Evolutionary conservation across 75 land plant genomes (phyloP), one percentile per base, ranked within the genome.

Genomic region (Pseudotsuga menziesii): DNA sequence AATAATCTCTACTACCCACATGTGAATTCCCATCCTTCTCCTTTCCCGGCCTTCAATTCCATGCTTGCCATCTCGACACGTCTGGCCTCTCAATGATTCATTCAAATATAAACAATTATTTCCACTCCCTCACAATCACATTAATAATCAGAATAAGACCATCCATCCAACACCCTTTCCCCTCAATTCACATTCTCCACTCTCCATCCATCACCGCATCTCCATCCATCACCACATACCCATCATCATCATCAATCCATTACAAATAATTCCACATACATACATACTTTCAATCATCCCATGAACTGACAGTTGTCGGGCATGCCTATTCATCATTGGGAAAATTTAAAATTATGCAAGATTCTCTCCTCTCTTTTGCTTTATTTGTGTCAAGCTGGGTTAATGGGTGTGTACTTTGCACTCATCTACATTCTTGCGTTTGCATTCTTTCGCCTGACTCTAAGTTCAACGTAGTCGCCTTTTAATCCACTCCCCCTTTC

Each of bases 1-100:
- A 48, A 48, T 9, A 48, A 69, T 41, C 72, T 69, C 72, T n/a
- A 17, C 52, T 36, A 69, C 72, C 72, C 72, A 69, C 72, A 69
- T 69, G 48, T 9, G 25, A 69, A 69, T 69, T 69, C 52, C 25
- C n/a, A 69, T 19, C 52, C 72, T 17, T 22, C 22, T 35, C 20
- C 52, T 41, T 54, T 44, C 2, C 23, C 22, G 19, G n/a, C 72
- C 11, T 41, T 32, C 69, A 64, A 64, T 64, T 26, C 41, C 39
- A 64, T 36, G 48, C 52, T 39, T 69, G 23, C 48, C 48, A 69
- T 69, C 72, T 69, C 22, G 72, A 69, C 72, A 69, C 72, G 72
- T 69, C 39, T 20, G n/a, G 48, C 13, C 44, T n/a, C 35, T n/a
- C n/a, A n/a, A 69, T 69, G 48, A 69, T 69, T 69, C 48, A 69